Base-by-base conservation (phyloP, 139 green algal genomes). In the Coelastrella sp. region DNA sequence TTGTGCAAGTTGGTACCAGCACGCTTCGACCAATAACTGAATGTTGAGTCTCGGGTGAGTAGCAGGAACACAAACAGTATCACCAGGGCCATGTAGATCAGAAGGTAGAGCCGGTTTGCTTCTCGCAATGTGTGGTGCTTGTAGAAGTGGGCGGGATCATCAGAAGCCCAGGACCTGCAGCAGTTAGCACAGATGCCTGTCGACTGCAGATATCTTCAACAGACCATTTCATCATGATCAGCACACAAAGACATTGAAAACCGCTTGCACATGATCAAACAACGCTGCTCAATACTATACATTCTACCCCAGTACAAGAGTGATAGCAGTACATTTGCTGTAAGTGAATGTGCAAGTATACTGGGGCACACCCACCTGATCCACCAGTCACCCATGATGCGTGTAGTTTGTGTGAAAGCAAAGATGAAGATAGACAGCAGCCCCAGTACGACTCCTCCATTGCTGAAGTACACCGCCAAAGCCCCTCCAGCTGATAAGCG, bases 71-170 rank as follows among this genome's bases (percentile, higher is more conserved):
- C 85, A 91, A 95, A 95, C 20, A 87, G 13, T 54, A 94, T 22
- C 5, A 95, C 94, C 7, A 96, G 86, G 5, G 77, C 91, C 64
- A 92, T 86, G 92, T 96, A 96, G 87, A 91, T 90, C 58, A 90
- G 58, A 11, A 95, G 91, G 92, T 96, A 96, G 54, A 90, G 68
- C 7, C 32, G 73, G 13, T 75, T 85, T 20, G 90, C 56, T 7
- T 57, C 14, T 5, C 19, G 8, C 16, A 80, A 7, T 6, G 23
- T 17, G 61, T 86, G 73, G n/a, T 78, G 47, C 56, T 5, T n/a
- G 80, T 88, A 88, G 80, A 88, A 91, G 0, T 84, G 8, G 13
- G 87, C 87, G 4, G 87, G 80, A n/a, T 86, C 47, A 47, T 91
- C 88, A n/a, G 83, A 57, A 16, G 83, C 58, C 83, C 89, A 87